These are phyloP conservation scores for Hirsutella minnesotensis DNA, from an alignment of 2,329 filamentous ascomycete species.

Conservation along the genomic window DNA sequence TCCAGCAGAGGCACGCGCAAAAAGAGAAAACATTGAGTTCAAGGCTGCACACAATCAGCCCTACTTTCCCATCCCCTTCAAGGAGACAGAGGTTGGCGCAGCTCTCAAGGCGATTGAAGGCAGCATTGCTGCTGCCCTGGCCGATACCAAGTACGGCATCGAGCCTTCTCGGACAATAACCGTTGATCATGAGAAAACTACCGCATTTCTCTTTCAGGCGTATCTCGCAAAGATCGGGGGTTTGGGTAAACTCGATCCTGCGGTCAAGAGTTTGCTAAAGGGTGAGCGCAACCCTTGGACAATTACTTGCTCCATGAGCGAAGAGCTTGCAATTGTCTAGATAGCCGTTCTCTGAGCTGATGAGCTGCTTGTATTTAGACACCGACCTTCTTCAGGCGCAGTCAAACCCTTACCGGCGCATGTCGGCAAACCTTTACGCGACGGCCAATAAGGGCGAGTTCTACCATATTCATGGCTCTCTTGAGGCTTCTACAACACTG, in stretches of 20 bases:
- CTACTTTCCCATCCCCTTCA: conserved; percentile 35
- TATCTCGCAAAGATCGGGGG: conserved; percentile 25
- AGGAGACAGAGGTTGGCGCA: conserved; percentile 31
- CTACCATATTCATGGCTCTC: conserved; percentile 65
- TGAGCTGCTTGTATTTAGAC: conserved; percentile 29
- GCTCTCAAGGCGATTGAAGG: conserved; percentile 32
- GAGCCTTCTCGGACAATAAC: conserved; percentile 10
- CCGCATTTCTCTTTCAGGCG: conserved; percentile 27
- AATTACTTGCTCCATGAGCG: too few species aligned
- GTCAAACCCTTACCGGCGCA: conserved; percentile 56
- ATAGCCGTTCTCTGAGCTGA: background rate
- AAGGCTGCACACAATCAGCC: conserved; percentile 21
- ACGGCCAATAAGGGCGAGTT: conserved; percentile 55
- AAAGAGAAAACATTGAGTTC: conserved; percentile 17
- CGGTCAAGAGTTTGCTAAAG: conserved; percentile 10
- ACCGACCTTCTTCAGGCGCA: conserved; percentile 62
- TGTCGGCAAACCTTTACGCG: conserved; percentile 61
- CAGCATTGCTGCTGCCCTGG: conserved; percentile 18
- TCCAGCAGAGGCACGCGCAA: conserved; percentile 14
- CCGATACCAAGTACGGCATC: conserved; percentile 12
- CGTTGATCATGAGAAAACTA: conserved; percentile 26
- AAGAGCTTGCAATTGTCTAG: too few species aligned
- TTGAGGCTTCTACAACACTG: conserved; percentile 58
- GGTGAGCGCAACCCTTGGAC: conserved; percentile 1
- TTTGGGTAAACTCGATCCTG: conserved; percentile 23